These are phyloP conservation scores for Mucor irregularis DNA, from an alignment of 371 early-diverging fungal genomes.

Conservation along the genomic window DNA sequence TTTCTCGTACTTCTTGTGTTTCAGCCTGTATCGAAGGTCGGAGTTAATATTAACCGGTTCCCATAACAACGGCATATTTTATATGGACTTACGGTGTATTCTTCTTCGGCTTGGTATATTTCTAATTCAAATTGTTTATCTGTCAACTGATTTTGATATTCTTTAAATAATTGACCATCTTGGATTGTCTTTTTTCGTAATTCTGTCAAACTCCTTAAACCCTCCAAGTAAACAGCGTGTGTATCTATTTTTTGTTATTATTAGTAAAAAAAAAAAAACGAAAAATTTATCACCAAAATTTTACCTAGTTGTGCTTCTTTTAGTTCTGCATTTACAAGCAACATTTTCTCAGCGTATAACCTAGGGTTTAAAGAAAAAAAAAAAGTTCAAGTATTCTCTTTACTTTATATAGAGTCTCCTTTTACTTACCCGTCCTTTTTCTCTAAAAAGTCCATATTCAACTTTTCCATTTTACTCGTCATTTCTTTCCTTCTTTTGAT, in stretches of 20 bases:
- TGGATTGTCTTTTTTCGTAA: conserved; percentile 57
- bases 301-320: conserved; percentile 30
- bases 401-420: neutral
- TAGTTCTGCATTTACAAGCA: conserved; percentile 28
- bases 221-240: conserved; percentile 69
- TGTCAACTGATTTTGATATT: conserved; percentile 71
- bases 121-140: conserved; percentile 62
- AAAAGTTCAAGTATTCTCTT: neutral
- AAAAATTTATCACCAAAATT: no score
- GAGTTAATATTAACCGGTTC: no score
- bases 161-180: conserved; percentile 60
- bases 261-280: neutral
- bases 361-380: conserved; percentile 10
- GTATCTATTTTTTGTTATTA: conserved; percentile 47
- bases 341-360: conserved; percentile 32
- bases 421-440: conserved; percentile 39
- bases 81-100: conserved; percentile 46
- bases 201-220: conserved; percentile 56
- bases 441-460: conserved; percentile 44
- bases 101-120: conserved; percentile 58
- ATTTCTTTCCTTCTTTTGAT: conserved; percentile 41
- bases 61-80: conserved; percentile 1
- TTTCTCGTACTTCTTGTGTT: conserved; percentile 71
- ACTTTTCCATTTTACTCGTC: conserved; percentile 31
- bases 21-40: conserved; percentile 42